These are phyloP conservation scores for Setaria italica DNA, from an alignment of 202 grass and related monocot genomes.

Conservation along the genomic window DNA sequence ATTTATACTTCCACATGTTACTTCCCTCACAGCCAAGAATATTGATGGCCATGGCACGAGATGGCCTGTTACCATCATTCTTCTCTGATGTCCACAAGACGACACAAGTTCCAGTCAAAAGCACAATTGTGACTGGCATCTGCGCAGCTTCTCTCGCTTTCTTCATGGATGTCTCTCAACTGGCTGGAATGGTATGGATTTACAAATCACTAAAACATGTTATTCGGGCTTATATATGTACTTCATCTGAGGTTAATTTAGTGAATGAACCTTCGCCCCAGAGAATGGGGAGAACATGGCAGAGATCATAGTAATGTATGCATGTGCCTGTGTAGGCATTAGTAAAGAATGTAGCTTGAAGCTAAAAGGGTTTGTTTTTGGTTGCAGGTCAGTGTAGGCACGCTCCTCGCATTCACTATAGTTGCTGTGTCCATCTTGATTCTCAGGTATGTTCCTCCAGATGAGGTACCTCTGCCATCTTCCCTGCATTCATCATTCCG, in stretches of 20 bases:
- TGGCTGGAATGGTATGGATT: slow-evolving; percentile 88
- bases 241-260: slow-evolving; percentile 18
- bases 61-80: slow-evolving; percentile 90
- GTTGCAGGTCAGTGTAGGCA: slow-evolving; percentile 94
- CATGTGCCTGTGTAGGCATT: neutral
- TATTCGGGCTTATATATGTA: neutral
- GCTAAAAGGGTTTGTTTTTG: slow-evolving; percentile 26
- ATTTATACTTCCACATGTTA: slow-evolving; percentile 21
- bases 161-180: slow-evolving; percentile 97
- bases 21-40: slow-evolving; percentile 81
- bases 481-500: slow-evolving; percentile 71
- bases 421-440: slow-evolving; percentile 96
- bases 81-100: slow-evolving; percentile 76
- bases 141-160: slow-evolving; percentile 73
- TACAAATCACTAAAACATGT: neutral
- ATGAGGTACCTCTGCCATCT: slow-evolving; percentile 87
- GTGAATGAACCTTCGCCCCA: neutral
- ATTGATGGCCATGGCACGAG: slow-evolving; percentile 98
- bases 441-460: slow-evolving; percentile 95
- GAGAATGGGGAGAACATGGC: neutral
- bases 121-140: slow-evolving; percentile 86
- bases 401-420: slow-evolving; percentile 89
- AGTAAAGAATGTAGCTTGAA: neutral
- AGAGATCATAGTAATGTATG: slow-evolving; percentile 2
- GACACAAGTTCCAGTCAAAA: slow-evolving; percentile 97